Evolutionary conservation across 2,329 filamentous ascomycete genomes (phyloP).

Genomic region (Diaporthe citriasiana): DNA sequence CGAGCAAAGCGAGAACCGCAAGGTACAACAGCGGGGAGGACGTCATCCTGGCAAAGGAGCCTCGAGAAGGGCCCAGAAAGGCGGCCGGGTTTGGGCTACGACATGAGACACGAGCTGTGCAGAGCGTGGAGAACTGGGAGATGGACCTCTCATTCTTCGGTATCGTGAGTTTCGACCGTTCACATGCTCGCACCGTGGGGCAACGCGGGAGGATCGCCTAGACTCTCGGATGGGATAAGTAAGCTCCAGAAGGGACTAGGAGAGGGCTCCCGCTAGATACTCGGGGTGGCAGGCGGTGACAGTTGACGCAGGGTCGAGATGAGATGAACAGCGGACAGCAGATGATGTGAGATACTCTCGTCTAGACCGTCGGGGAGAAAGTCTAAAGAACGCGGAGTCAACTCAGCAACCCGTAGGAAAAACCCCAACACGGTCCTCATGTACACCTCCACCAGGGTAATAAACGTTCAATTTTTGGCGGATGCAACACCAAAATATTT

Average conservation of each 20-base stretch:
- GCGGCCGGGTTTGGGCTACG: conserved; percentile 1
- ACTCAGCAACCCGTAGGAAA: not conserved
- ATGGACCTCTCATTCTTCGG: conserved; percentile 16
- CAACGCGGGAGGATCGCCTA: not conserved
- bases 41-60: conserved; percentile 23
- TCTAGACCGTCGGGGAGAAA: not conserved
- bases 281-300: conserved; percentile 12
- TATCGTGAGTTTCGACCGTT: not conserved
- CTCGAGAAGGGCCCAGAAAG: conserved; percentile 31
- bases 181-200: not conserved
- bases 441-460: no score
- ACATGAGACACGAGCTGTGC: conserved; percentile 21
- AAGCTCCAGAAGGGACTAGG: not conserved
- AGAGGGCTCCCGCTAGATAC: not conserved
- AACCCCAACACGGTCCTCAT: not conserved
- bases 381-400: conserved; percentile 12
- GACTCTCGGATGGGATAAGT: conserved; percentile 15
- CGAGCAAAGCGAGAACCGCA: conserved; percentile 26
- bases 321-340: not conserved
- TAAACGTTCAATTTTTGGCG: no score
- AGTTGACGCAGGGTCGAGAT: not conserved
- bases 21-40: conserved; percentile 11
- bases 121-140: not conserved
- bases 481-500: no score
- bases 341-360: conserved; percentile 9